Base-by-base conservation (phyloP, 805 yeast species). In the Pichia occidentalis region DNA sequence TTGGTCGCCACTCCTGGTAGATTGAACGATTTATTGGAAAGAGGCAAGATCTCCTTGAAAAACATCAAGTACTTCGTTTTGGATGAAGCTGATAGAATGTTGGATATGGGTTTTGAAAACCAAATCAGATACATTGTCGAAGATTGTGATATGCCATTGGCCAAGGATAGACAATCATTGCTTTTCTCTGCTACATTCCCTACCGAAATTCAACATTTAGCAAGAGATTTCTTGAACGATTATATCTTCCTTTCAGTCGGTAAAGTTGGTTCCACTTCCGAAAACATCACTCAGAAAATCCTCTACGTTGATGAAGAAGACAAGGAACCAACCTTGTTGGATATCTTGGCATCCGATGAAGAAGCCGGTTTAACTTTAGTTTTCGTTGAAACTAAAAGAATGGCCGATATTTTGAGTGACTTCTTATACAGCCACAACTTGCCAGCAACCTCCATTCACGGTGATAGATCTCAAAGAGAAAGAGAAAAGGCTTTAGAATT, bases 141-240 rank as follows among this genome's bases (percentile, higher is more conserved):
- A 67, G 95, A 84, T 51, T 88, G 94, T 72, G 97, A 87, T 64
- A 92, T 92, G 98, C 97, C 99, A 46, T 79, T 71, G 49, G 94
- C 85, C 40, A 70, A 75, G 44, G 74, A 82, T 55, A 83, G 99
- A 71, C 98, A 92, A 71, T 92, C 99, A 27, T 77, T 92, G 57
- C 85, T 92, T 95, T 92, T 92, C 70, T 85, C 96, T 26, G 99
- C 98, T 54, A 92, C 99, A 48, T 92, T 92, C 95, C 98, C 99
- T 51, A 77, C 80, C 56, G 97, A 92, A 65, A 92, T 92, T 60
- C 98, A 92, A 70, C 75, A 80, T 73, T 79, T 92, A 67, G 98
- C 99, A 41, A 80, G 88, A 61, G 99, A 92, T 67, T 92, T 92
- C 80, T 76, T 92, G 67, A 82, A 85, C 67, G 90, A 88, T 59